Conservation (phyloP, 2,329 filamentous ascomycete species). For the Trichoderma guizhouense region DNA sequence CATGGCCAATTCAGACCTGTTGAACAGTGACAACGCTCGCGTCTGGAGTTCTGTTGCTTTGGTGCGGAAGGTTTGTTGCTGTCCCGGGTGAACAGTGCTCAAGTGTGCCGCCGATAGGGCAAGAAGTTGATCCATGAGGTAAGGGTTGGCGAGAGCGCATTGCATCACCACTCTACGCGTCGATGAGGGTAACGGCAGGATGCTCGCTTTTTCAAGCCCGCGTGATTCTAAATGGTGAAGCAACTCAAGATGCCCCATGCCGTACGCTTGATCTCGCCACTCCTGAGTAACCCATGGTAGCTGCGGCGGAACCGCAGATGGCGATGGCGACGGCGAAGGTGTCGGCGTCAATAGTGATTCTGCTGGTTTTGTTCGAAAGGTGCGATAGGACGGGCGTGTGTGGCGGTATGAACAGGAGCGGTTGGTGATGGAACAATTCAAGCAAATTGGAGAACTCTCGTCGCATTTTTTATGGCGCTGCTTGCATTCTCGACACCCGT, state of each 20-base stretch:
- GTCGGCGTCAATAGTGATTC: background rate
- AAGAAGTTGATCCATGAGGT: conserved; percentile 38
- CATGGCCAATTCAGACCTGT: conserved; percentile 19
- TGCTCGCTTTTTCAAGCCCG: background rate
- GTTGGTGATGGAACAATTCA: conserved; percentile 28
- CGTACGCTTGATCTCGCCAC: conserved; percentile 23
- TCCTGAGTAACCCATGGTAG: background rate
- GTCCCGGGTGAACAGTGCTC: conserved; percentile 25
- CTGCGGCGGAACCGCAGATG: background rate
- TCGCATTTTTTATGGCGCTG: conserved; percentile 32
- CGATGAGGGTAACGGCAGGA: background rate
- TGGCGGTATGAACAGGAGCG: conserved; percentile 27
- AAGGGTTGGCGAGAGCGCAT: conserved; percentile 21
- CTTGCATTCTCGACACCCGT: conserved; percentile 29
- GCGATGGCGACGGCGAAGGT: background rate
- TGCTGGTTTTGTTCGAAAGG: background rate
- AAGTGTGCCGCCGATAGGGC: conserved; percentile 38
- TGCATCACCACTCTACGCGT: conserved; percentile 12
- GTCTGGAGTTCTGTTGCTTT: conserved; percentile 38
- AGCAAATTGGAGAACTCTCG: conserved; percentile 30
- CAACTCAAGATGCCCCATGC: conserved; percentile 28
- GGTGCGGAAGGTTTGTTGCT: conserved; percentile 25
- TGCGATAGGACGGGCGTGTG: background rate
- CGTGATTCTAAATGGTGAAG: conserved; percentile 21
- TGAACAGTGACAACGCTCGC: conserved; percentile 32